These are phyloP conservation scores for Wickerhamomyces queroliae DNA, from an alignment of 805 yeast genomes.

Conservation along the genomic window DNA sequence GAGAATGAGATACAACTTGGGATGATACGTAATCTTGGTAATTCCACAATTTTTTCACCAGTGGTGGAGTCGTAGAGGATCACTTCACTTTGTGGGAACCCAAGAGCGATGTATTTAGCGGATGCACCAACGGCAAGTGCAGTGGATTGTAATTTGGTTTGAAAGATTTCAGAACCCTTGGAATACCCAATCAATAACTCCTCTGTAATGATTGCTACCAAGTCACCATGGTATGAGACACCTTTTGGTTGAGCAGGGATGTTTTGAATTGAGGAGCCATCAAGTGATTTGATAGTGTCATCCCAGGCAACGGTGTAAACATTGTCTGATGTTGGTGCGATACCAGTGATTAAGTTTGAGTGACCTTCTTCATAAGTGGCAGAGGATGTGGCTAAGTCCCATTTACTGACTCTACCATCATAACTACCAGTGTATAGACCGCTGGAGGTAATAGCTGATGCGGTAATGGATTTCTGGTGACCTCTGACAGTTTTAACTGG, in stretches of 20 bases:
- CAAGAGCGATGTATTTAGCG: constrained; percentile 40
- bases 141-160: constrained; percentile 27
- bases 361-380: constrained; percentile 43
- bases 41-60: constrained; percentile 19
- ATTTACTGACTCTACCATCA: constrained; percentile 68
- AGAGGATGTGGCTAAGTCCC: constrained; percentile 40
- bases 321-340: constrained; percentile 27
- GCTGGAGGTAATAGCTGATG: constrained; percentile 31
- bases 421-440: constrained; percentile 61
- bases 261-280: constrained; percentile 25
- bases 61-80: constrained; percentile 31
- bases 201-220: constrained; percentile 34
- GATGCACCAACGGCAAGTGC: constrained; percentile 44
- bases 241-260: constrained; percentile 47
- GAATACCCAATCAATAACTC: constrained; percentile 29
- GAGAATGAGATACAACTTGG: constrained; percentile 65
- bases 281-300: constrained; percentile 50
- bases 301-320: constrained; percentile 83
- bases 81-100: constrained; percentile 35
- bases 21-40: constrained; percentile 49
- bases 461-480: constrained; percentile 79
- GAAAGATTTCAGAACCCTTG: constrained; percentile 24
- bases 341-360: constrained; percentile 58
- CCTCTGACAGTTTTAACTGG: constrained; percentile 46
- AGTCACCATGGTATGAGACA: constrained; percentile 30